Percentiles rank a stretch among this genome's conserved stretches.
Evolutionary conservation across 768 basidiomycete genomes (phyloP).

Genomic region (Candolleomyces eurysporus): DNA sequence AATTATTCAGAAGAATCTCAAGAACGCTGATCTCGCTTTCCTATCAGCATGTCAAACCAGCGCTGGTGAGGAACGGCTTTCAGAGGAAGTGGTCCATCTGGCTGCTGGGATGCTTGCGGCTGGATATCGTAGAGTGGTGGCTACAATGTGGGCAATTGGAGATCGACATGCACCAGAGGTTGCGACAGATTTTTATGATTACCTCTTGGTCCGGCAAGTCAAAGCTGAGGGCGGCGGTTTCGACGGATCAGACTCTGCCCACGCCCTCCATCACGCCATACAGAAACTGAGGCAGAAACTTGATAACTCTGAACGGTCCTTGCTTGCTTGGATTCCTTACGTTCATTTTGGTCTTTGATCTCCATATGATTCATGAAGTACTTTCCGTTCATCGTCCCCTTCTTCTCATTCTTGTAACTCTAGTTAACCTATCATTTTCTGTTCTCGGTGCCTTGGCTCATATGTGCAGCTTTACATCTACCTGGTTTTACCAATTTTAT

Average conservation of each 20-base stretch:
- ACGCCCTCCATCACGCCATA: slow-evolving; percentile 17
- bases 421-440: no score
- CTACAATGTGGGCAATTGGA: slow-evolving; percentile 38
- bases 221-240: not conserved
- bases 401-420: no score
- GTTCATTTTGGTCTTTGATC: slow-evolving; percentile 11
- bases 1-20: slow-evolving; percentile 11
- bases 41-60: slow-evolving; percentile 41
- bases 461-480: no score
- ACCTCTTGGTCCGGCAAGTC: slow-evolving; percentile 2
- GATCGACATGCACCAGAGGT: slow-evolving; percentile 29
- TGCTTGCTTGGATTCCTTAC: slow-evolving; percentile 13
- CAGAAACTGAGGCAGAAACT: slow-evolving; percentile 10
- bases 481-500: no score
- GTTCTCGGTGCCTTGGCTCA: no score
- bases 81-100: slow-evolving; percentile 37
- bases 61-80: slow-evolving; percentile 22
- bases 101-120: slow-evolving; percentile 37
- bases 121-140: slow-evolving; percentile 29
- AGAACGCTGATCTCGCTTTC: slow-evolving; percentile 29
- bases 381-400: no score
- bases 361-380: no score
- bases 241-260: slow-evolving; percentile 17
- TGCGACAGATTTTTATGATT: slow-evolving; percentile 24
- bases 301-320: slow-evolving; percentile 1